Evolutionary conservation across 208 protist species (phyloP), one percentile per base, ranked within the genome.

Genomic region (Leishmania major): DNA sequence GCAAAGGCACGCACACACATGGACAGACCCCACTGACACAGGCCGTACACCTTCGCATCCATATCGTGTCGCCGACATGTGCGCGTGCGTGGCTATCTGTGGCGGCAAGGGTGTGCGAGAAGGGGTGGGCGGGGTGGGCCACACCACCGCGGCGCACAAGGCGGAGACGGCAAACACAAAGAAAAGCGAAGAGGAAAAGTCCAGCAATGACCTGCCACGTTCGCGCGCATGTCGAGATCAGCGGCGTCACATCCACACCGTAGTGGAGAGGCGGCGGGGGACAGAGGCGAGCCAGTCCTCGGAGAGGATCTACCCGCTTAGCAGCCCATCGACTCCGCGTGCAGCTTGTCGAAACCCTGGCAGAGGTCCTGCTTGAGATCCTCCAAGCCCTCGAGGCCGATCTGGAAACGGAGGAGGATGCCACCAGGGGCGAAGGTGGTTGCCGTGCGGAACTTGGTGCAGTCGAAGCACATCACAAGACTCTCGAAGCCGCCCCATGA

Each of bases 401-500:
- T 87, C 69, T 84, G 82, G 64, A 81, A 80, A 35, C 80, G 80
- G 13, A 87, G 49, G 3, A 89, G 80, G 45, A 82, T 45, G 35
- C 82, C 82, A 15, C 80, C 86, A 6, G 75, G 82, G 5, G 81
- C 74, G 55, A 79, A 84, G 60, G 78, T 60, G 57, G 79, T 82
- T 22, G 86, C 86, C 10, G 86, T 87, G 77, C 86, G 82, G 71
- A 67, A 82, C 25, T 28, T 47, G 51, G 77, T 87, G 80, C 75
- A 84, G 80, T 87, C 77, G 77, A 87, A 84, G 57, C 59, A 69
- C 81, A 84, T 80, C 70, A 84, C 70, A 5, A 89, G 80, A 64
- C 86, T 86, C 72, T 87, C 82, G 43, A 84, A 87, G 3, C 82
- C 86, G 35, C 82, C 86, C 82, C 82, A 89, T 49, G 86, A 87